A percentile compares a stretch with the other conserved stretches of the same genome.
Conservation (phyloP, 371 early-diverging fungal genomes). For the Mucor mucedo region DNA sequence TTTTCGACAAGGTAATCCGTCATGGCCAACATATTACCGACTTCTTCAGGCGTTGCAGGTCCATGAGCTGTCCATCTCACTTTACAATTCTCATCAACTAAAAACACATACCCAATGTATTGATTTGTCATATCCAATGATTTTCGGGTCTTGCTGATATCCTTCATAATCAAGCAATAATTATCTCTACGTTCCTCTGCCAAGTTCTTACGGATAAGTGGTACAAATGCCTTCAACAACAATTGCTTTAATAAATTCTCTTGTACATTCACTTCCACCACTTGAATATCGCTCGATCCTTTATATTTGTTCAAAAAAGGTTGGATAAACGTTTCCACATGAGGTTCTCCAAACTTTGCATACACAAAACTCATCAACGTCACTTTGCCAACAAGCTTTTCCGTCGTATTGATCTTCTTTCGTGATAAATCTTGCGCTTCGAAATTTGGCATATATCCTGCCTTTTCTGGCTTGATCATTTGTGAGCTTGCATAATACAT, state of each 20-base stretch:
- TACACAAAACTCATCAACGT: constrained; percentile 73
- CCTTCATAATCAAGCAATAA: constrained; percentile 66
- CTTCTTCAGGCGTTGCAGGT: constrained; percentile 67
- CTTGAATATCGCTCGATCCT: constrained; percentile 33
- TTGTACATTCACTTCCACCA: constrained; percentile 61
- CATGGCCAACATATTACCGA: constrained; percentile 61
- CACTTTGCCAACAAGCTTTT: constrained; percentile 57
- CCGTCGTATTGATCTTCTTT: constrained; percentile 59
- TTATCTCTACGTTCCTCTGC: constrained; percentile 63
- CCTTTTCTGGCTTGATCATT: constrained; percentile 58
- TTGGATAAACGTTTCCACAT: constrained; percentile 60
- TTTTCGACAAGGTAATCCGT: constrained; percentile 50
- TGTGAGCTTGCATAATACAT: constrained; percentile 67
- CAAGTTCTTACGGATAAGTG: constrained; percentile 62
- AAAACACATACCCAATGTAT: constrained; percentile 79
- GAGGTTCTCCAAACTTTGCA: constrained; percentile 75
- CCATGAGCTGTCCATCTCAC: constrained; percentile 93
- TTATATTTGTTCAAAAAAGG: constrained; percentile 59
- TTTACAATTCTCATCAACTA: constrained; percentile 74
- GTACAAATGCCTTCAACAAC: constrained; percentile 65
- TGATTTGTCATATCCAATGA: constrained; percentile 74
- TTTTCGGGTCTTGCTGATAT: constrained; percentile 61
- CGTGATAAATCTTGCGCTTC: constrained; percentile 61
- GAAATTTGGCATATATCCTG: constrained; percentile 75
- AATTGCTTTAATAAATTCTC: constrained; percentile 69